Evolutionary conservation across 495 filamentous ascomycete genomes (phyloP).

Genomic region (Penicillium tannophilum): DNA sequence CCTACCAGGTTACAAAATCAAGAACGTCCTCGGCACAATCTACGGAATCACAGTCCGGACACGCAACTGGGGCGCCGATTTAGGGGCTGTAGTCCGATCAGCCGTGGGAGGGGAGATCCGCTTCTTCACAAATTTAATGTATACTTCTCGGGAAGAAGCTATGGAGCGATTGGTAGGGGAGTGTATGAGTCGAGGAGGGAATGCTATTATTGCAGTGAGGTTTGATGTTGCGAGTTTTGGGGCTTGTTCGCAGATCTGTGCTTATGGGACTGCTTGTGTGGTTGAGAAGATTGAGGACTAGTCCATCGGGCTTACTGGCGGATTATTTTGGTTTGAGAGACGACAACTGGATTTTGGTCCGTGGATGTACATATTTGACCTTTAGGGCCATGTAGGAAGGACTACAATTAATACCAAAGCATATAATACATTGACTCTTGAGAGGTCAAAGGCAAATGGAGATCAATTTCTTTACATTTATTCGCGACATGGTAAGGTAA

Average conservation of each 20-base stretch:
- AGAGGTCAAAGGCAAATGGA: not conserved
- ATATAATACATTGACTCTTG: no score
- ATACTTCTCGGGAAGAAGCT: slow-evolving; percentile 57
- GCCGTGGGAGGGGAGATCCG: slow-evolving; percentile 58
- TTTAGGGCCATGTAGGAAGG: no score
- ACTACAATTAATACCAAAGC: no score
- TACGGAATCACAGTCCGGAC: slow-evolving; percentile 62
- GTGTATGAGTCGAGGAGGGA: slow-evolving; percentile 58
- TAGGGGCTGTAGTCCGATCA: slow-evolving; percentile 52
- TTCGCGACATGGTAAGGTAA: slow-evolving; percentile 19
- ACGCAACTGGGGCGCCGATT: slow-evolving; percentile 51
- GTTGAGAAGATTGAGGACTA: slow-evolving; percentile 48
- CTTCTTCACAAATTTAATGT: slow-evolving; percentile 59
- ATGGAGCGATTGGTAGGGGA: slow-evolving; percentile 57
- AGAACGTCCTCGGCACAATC: slow-evolving; percentile 57
- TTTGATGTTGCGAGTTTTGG: slow-evolving; percentile 48
- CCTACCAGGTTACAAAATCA: slow-evolving; percentile 59
- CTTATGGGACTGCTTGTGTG: slow-evolving; percentile 60
- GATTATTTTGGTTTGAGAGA: no score
- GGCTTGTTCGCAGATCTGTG: slow-evolving; percentile 58
- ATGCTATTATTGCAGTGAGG: slow-evolving; percentile 58
- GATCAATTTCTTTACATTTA: slow-evolving; percentile 14
- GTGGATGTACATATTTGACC: no score
- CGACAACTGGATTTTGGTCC: no score
- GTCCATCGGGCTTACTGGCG: no score